Base-by-base conservation (phyloP, 768 basidiomycete species). In the Myochromella boudieri region DNA sequence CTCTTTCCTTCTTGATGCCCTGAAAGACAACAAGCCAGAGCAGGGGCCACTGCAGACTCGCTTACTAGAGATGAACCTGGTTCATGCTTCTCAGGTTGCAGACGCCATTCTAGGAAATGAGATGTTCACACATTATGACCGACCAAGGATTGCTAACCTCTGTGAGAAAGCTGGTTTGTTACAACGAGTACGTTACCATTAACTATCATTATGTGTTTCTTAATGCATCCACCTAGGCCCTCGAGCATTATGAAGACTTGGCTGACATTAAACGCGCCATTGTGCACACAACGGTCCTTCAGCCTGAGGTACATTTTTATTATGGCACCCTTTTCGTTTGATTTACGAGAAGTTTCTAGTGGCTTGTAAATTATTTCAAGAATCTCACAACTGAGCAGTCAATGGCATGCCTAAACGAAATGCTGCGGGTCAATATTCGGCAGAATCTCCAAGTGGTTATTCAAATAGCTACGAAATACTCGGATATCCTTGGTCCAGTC, bases 241-340 rank as follows among this genome's bases (percentile, higher is more conserved):
- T 99, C 21, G 97, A 99, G 64, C 95, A 97, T 60, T 99, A 99
- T 62, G 94, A 98, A 58, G 97, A 98, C 60, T 76, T 95, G 54
- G 85, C 87, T n/a, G 97, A 98, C 62, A 99, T 99, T 72, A 99
- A 98, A 73, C 91, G 97, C 21, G 95, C 91, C 28, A 84, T 99
- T 51, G 95, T 98, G 0, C 95, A 98, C 62, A 87, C 91, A 26
- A 83, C 82, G 41, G 80, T 84, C 31, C 83, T 97, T 47, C 84
- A 86, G 54, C 71, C 87, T 2, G 97, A 97, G 50, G 91, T 91
- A 64, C 39, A 82, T 69, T 2, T 34, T 10, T 20, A 27, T 41
- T 18, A 29, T 39, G 2, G 37, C n/a, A n/a, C n/a, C n/a, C 28
- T 38, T 50, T 36, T 3, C 43, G 22, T n/a, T 25, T 44, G 3